Evolutionary conservation across 371 early-diverging fungal species (phyloP).

Genomic region (Mucor circinelloides): DNA sequence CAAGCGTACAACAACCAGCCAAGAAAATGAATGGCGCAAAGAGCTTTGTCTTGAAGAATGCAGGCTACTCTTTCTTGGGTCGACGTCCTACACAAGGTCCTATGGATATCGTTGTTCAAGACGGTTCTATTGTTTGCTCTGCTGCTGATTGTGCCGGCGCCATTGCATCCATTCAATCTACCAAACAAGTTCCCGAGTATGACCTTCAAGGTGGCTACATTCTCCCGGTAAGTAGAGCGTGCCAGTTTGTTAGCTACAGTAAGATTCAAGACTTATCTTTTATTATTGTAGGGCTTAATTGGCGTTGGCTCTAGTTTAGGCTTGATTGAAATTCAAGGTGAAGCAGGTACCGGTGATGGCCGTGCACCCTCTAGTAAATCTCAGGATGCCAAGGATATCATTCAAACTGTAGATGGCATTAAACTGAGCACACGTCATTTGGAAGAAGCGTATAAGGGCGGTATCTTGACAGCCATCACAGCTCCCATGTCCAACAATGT

Average conservation of each 20-base stretch:
- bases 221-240: slow-evolving; percentile 31
- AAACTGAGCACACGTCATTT: slow-evolving; percentile 57
- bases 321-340: slow-evolving; percentile 53
- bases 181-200: slow-evolving; percentile 13
- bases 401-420: slow-evolving; percentile 56
- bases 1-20: not conserved
- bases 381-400: slow-evolving; percentile 29
- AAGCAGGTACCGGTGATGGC: slow-evolving; percentile 58
- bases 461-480: slow-evolving; percentile 54
- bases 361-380: slow-evolving; percentile 13
- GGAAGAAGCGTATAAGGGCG: slow-evolving; percentile 61
- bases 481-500: slow-evolving; percentile 45
- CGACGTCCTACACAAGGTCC: slow-evolving; percentile 15
- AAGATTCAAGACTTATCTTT: not conserved
- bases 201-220: slow-evolving; percentile 46
- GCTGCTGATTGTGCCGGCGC: slow-evolving; percentile 34
- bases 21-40: slow-evolving; percentile 5
- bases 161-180: slow-evolving; percentile 6
- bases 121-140: slow-evolving; percentile 54
- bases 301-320: slow-evolving; percentile 56
- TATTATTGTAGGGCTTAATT: slow-evolving; percentile 25
- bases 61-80: slow-evolving; percentile 35
- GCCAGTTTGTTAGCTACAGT: not conserved
- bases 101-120: slow-evolving; percentile 44
- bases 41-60: slow-evolving; percentile 41